Percentiles rank a stretch among this genome's conserved stretches.
These are phyloP conservation scores for Flaveria floridana DNA, from an alignment of 140 eudicot genomes.

Conservation along the genomic window DNA sequence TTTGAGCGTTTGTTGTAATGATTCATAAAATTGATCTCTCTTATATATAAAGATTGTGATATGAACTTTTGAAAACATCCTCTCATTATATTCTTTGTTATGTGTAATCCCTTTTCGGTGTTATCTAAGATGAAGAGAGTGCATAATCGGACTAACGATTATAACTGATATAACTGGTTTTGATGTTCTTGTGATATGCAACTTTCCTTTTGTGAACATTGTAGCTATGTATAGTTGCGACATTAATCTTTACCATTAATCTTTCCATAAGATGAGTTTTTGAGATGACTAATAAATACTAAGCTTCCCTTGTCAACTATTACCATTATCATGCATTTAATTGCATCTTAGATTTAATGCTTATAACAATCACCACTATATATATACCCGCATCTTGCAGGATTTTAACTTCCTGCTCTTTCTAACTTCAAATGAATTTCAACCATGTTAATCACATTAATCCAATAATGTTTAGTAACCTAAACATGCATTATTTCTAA, in stretches of 20 bases:
- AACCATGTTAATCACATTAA: neutral
- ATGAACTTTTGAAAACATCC: conserved; percentile 3
- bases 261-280: conserved; percentile 1
- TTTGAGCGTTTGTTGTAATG: conserved; percentile 25
- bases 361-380: no score
- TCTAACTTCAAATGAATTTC: neutral
- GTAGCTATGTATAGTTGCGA: neutral
- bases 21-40: conserved; percentile 24
- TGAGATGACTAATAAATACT: neutral
- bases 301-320: conserved; percentile 9
- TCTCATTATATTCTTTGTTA: neutral
- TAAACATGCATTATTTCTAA: neutral
- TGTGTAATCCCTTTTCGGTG: conserved; percentile 4
- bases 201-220: conserved; percentile 21
- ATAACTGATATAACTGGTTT: neutral
- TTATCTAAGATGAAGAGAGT: neutral
- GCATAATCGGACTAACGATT: neutral
- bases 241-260: conserved; percentile 13
- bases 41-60: conserved; percentile 7
- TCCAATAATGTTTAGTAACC: neutral
- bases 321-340: neutral
- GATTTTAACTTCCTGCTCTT: neutral
- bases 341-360: neutral
- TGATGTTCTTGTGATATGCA: conserved; percentile 26
- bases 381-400: no score